Evolutionary conservation across 768 basidiomycete genomes (phyloP), one percentile per base, ranked within the genome.

Genomic region (Roridomyces roridus): DNA sequence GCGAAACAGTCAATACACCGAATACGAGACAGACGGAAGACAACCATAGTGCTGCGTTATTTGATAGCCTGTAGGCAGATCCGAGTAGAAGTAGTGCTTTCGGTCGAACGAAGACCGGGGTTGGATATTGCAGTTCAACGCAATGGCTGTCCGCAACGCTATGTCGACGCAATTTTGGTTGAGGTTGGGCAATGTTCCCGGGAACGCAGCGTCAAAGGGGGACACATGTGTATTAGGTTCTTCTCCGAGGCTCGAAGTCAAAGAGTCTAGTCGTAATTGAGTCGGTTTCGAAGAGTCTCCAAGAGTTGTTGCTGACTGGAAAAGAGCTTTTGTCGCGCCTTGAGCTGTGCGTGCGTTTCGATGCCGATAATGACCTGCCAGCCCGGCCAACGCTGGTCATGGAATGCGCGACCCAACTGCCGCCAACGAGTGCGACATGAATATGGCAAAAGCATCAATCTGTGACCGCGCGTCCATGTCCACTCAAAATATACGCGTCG

Each of bases 81-180:
- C 97, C 5, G 92, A 83, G 68, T 99, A 98, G 72, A 98, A 98
- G 70, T 99, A 99, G 70, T 98, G 97, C 69, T 99, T 99, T 62
- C 97, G 80, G 72, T 98, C 97, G 65, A 98, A 98, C 0, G 91
- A 82, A 0, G 94, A 96, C 18, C 81, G 78, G 0, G 63, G 61
- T 60, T 91, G 91, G 46, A 96, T 78, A 5, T 80, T 61, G 12
- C 86, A 78, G 29, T 82, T 73, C 21, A 98, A 79, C 5, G 95
- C 95, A 2, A 95, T 65, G 0, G 95, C 92, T 0, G 94, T 88
- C 8, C 91, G 81, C 0, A 95, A 70, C 4, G 91, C 93, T 6
- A 97, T 81, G 57, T 89, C 83, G 3, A 97, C 88, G 54, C 88
- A 89, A 69, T 77, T 80, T 14, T 80, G 75, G 64, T 91, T 91